Base-by-base conservation (phyloP, 352 stramenopile genomes). In the Pythium chondricola region DNA sequence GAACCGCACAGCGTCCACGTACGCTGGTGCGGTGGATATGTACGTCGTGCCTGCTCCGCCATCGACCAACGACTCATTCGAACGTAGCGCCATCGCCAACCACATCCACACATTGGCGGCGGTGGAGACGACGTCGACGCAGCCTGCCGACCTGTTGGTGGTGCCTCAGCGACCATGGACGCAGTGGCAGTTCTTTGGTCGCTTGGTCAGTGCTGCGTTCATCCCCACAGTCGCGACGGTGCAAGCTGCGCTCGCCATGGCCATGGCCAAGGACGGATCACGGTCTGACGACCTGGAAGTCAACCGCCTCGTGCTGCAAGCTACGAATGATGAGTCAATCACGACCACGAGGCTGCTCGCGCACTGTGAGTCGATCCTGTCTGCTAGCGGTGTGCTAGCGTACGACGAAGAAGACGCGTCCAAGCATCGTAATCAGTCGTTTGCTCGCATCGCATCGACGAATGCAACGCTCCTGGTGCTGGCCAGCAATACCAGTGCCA, bases 111-210 rank as follows among this genome's bases (percentile, higher is more conserved):
- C 7, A 41, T 17, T 20, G 7, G 17, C 14, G 35, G 35, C 8
- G 13, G 29, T 33, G 29, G 29, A 33, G 29, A 8, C 13, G 13
- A 16, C 22, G 24, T 1, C 10, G 16, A 47, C 46, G 0, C 21
- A 6, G 13, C 44, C 38, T 4, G 38, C 39, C 6, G 11, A 32
- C 13, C 36, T 39, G n/a, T 40, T 56, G 2, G 46, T 46, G 29
- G 53, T 61, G n/a, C 46, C 53, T 0, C 40, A 43, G 2, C 16
- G 25, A 4, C 45, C 53, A 14, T 61, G 53, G 53, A 52, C 53
- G 21, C 45, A 42, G 11, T 56, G 53, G 53, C 40, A 61, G 46
- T 48, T 61, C 22, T 56, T 52, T 16, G 53, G 53, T 4, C 53
- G 56, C 3, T 37, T 61, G 20, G 44, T 14, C 17, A 41, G 14